Evolutionary conservation across 108 stramenopile genomes (phyloP).

Genomic region (Nitzschia putrida): DNA sequence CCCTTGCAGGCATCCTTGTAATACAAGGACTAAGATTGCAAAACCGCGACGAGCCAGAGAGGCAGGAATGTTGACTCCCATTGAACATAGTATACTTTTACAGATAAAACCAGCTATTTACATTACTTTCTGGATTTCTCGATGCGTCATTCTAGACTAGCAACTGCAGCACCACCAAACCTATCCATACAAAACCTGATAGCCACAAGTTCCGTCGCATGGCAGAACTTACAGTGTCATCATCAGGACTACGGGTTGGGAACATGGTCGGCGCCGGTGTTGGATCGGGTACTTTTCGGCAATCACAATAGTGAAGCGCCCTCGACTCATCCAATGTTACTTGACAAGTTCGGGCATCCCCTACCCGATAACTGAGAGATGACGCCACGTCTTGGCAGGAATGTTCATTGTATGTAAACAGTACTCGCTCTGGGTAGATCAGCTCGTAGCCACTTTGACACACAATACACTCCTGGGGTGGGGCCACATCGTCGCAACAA

Average conservation of each 20-base stretch:
- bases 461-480: slow-evolving; percentile 1
- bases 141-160: too few species aligned
- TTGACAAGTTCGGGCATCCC: slow-evolving; percentile 5
- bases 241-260: too few species aligned
- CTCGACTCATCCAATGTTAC: slow-evolving; percentile 1
- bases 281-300: neutral
- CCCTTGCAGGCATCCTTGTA: too few species aligned
- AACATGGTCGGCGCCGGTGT: neutral
- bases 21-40: too few species aligned
- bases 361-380: neutral
- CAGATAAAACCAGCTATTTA: too few species aligned
- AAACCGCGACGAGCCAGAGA: slow-evolving; percentile 5
- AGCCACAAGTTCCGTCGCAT: too few species aligned
- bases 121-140: too few species aligned
- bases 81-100: too few species aligned
- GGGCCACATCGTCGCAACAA: slow-evolving; percentile 4
- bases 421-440: slow-evolving; percentile 11
- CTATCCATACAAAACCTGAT: too few species aligned
- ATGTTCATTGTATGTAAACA: slow-evolving; percentile 9
- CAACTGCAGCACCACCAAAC: too few species aligned
- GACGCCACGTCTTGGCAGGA: neutral
- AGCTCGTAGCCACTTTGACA: neutral
- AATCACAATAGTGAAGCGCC: slow-evolving; percentile 6
- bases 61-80: too few species aligned
- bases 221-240: too few species aligned